Percentiles rank a stretch among this genome's conserved stretches.
phyloP scores from a whole-genome alignment of 148 eudicot genomes.

The Rhododendron griersonianum region DNA sequence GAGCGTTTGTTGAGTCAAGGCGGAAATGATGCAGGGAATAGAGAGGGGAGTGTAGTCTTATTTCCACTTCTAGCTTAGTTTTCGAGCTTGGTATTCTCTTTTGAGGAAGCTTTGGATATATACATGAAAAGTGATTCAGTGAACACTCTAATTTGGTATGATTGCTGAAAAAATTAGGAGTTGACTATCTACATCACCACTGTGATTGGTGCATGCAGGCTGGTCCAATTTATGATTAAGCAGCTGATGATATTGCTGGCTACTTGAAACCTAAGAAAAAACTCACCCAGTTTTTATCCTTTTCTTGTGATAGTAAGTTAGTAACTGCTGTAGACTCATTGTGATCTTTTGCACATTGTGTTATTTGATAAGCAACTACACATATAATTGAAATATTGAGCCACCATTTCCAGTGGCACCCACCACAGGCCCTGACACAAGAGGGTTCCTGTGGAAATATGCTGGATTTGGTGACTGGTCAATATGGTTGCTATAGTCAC shows the following conservation, averaged over 20 bases:
- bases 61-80: neutral
- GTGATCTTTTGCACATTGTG: neutral
- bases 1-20: neutral
- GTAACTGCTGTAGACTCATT: neutral
- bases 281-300: neutral
- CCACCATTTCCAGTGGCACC: neutral
- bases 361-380: neutral
- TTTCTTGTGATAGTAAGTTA: neutral
- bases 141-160: neutral
- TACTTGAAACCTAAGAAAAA: neutral
- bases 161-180: neutral
- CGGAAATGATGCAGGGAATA: neutral
- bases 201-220: neutral
- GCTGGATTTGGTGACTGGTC: neutral
- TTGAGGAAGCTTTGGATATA: neutral
- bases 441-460: neutral
- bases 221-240: neutral
- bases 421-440: neutral
- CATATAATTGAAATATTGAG: neutral
- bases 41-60: neutral
- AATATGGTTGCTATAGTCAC: neutral
- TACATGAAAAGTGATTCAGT: neutral
- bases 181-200: neutral
- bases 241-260: neutral
- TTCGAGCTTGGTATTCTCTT: slow-evolving; percentile 1